Conservation (phyloP, 1,284 basidiomycete genomes). For the Rhodotorula sp. region DNA sequence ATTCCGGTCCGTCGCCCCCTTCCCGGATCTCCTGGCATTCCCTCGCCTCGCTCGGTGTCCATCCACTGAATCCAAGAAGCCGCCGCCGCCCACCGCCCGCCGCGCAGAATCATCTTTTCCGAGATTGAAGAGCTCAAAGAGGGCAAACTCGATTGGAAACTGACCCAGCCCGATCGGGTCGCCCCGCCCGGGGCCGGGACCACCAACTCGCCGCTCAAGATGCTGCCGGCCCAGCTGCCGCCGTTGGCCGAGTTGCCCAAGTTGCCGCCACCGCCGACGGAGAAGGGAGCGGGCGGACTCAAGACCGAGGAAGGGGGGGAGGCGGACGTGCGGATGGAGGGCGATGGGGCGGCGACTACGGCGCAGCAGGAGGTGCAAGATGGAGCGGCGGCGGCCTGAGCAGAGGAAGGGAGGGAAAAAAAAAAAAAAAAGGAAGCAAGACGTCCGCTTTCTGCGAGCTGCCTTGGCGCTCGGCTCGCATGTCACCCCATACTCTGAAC, state of each 20-base stretch:
- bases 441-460: no score
- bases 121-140: slow-evolving; percentile 34
- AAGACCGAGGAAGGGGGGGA: background rate
- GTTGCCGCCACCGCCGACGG: background rate
- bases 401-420: no score
- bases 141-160: slow-evolving; percentile 29
- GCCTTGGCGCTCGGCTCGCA: no score
- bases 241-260: background rate
- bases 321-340: background rate
- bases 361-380: background rate
- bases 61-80: background rate
- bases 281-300: background rate
- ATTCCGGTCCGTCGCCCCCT: slow-evolving; percentile 26
- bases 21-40: background rate
- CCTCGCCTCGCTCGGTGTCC: no score
- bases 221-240: background rate
- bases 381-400: no score
- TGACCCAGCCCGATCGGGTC: slow-evolving; percentile 13
- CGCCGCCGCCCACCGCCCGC: no score
- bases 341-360: background rate
- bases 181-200: slow-evolving; percentile 1
- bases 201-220: slow-evolving; percentile 1
- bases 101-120: slow-evolving; percentile 23
- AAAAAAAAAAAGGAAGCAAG: no score
- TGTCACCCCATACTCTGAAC: no score